Conservation (phyloP, 2,329 filamentous ascomycete genomes). For the Penicillium sp. region DNA sequence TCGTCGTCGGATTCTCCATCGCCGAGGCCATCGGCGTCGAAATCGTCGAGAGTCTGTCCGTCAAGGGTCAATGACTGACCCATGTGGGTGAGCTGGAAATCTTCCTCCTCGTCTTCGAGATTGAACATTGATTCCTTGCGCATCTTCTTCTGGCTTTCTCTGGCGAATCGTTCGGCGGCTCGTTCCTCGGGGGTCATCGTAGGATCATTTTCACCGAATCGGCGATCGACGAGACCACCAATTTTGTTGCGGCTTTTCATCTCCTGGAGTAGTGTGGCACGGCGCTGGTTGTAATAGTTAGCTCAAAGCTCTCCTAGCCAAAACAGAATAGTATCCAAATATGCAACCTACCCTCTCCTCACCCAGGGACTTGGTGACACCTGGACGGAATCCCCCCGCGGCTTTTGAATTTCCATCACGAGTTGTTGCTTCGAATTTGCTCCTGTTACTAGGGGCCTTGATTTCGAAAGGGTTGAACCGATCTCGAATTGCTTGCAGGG, state of each 20-base stretch:
- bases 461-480: slow-evolving; percentile 98
- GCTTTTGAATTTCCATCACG: slow-evolving; percentile 57
- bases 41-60: slow-evolving; percentile 68
- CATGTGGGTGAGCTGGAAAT: slow-evolving; percentile 77
- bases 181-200: slow-evolving; percentile 92
- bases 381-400: slow-evolving; percentile 72
- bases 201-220: slow-evolving; percentile 94
- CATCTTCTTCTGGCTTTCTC: slow-evolving; percentile 79
- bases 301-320: slow-evolving; percentile 4
- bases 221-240: slow-evolving; percentile 87
- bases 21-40: slow-evolving; percentile 74
- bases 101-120: slow-evolving; percentile 79
- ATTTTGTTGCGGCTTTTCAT: slow-evolving; percentile 89
- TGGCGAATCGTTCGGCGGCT: slow-evolving; percentile 86
- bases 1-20: slow-evolving; percentile 57
- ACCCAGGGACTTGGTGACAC: slow-evolving; percentile 80
- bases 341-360: slow-evolving; percentile 72
- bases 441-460: slow-evolving; percentile 74
- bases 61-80: slow-evolving; percentile 74
- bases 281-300: slow-evolving; percentile 57
- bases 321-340: not conserved
- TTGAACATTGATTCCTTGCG: slow-evolving; percentile 85
- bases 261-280: slow-evolving; percentile 83
- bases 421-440: slow-evolving; percentile 84
- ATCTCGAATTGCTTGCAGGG: slow-evolving; percentile 85